These are phyloP conservation scores for Candida tallmaniae DNA, from an alignment of 805 yeast species.

Conservation along the genomic window DNA sequence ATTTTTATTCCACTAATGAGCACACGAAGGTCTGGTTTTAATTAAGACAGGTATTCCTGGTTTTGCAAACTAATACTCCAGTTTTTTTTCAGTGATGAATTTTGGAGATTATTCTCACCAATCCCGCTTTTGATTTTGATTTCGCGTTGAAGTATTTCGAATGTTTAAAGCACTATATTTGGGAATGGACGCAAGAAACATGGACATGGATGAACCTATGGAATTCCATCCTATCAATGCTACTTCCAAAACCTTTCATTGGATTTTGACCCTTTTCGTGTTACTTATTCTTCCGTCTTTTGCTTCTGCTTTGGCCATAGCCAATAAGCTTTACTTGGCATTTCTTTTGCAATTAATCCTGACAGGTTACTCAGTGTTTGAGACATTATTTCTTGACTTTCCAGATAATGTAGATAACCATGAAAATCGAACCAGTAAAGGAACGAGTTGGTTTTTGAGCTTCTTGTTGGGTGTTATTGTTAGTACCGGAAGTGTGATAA, in stretches of 20 bases:
- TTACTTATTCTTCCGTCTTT: conserved; percentile 55
- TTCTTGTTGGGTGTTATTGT: conserved; percentile 44
- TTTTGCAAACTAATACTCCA: no score
- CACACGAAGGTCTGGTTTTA: no score
- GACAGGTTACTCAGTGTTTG: conserved; percentile 50
- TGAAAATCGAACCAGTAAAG: conserved; percentile 64
- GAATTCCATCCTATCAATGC: conserved; percentile 46
- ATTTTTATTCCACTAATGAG: no score
- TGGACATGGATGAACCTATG: conserved; percentile 22
- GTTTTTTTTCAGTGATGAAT: no score
- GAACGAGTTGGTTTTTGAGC: conserved; percentile 61
- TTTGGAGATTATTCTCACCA: no score
- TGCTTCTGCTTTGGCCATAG: conserved; percentile 50
- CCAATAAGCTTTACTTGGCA: conserved; percentile 44
- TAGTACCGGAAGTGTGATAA: conserved; percentile 50
- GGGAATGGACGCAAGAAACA: conserved; percentile 5
- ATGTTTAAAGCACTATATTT: background rate
- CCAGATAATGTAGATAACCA: conserved; percentile 58
- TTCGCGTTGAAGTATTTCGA: no score
- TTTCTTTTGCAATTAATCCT: conserved; percentile 43
- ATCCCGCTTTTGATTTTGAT: no score
- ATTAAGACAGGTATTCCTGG: no score
- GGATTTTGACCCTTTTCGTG: conserved; percentile 49
- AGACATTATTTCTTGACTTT: conserved; percentile 53
- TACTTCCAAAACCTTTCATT: conserved; percentile 56